Percentiles rank a stretch among this genome's conserved stretches.
These are phyloP conservation scores for Saccharomyces kudriavzevii DNA, from an alignment of 805 yeast genomes.

Conservation along the genomic window DNA sequence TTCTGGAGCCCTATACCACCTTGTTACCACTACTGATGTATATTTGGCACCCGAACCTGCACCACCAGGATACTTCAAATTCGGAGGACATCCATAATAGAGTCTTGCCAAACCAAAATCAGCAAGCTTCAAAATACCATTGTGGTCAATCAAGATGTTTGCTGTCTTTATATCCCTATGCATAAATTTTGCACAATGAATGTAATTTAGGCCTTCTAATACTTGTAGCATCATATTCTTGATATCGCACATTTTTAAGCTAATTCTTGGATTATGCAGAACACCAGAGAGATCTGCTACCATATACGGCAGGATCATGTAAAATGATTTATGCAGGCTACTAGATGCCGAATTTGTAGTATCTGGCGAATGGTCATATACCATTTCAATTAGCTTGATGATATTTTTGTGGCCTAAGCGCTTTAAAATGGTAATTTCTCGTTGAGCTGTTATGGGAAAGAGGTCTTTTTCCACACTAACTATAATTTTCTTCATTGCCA, in stretches of 20 bases:
- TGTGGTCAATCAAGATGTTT: slow-evolving; percentile 71
- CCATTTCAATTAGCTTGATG: slow-evolving; percentile 70
- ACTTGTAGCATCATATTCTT: slow-evolving; percentile 79
- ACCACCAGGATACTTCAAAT: slow-evolving; percentile 36
- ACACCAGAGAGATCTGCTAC: slow-evolving; percentile 86
- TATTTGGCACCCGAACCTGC: slow-evolving; percentile 37
- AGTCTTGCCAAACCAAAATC: slow-evolving; percentile 91
- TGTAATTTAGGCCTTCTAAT: slow-evolving; percentile 69
- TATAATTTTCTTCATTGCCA: slow-evolving; percentile 83
- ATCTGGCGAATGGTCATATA: slow-evolving; percentile 41
- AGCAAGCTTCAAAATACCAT: slow-evolving; percentile 79
- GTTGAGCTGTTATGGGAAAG: slow-evolving; percentile 88
- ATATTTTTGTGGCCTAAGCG: slow-evolving; percentile 61
- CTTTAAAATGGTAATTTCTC: slow-evolving; percentile 82
- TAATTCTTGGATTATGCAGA: slow-evolving; percentile 66
- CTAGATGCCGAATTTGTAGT: slow-evolving; percentile 7
- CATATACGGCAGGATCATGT: slow-evolving; percentile 90
- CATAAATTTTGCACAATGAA: slow-evolving; percentile 48
- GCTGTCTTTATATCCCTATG: slow-evolving; percentile 97
- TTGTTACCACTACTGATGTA: slow-evolving; percentile 77
- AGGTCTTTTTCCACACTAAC: slow-evolving; percentile 42
- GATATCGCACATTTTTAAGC: slow-evolving; percentile 55
- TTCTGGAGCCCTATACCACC: slow-evolving; percentile 98
- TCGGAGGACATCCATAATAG: slow-evolving; percentile 57
- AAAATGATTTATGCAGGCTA: slow-evolving; percentile 38